phyloP scores from a whole-genome alignment of 2,329 filamentous ascomycete species.

The Acrocalymma vagum region DNA sequence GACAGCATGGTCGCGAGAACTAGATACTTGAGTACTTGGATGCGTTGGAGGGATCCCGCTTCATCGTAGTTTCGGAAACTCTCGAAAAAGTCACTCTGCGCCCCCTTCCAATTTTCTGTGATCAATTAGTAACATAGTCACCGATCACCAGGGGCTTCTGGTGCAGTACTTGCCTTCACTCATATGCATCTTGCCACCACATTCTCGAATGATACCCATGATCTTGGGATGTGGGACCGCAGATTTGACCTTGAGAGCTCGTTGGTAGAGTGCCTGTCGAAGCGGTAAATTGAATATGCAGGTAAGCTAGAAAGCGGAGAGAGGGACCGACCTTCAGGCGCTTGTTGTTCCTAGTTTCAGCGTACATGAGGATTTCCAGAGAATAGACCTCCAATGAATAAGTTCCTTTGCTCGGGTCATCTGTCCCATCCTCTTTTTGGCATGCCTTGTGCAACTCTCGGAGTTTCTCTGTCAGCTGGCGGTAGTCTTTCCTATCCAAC shows the following conservation, averaged over 20 bases:
- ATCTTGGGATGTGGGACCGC: conserved; percentile 98
- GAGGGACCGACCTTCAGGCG: conserved; percentile 74
- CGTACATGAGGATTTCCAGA: conserved; percentile 98
- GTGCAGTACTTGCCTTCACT: conserved; percentile 69
- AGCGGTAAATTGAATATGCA: conserved; percentile 34
- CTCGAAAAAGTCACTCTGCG: conserved; percentile 97
- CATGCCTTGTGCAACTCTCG: conserved; percentile 89
- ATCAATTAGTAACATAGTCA: conserved; percentile 28
- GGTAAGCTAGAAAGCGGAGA: conserved; percentile 19
- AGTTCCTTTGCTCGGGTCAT: conserved; percentile 94
- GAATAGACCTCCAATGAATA: conserved; percentile 96
- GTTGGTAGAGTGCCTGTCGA: conserved; percentile 78
- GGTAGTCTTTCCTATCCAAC: conserved; percentile 90
- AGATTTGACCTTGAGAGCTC: conserved; percentile 90
- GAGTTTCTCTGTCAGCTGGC: conserved; percentile 80
- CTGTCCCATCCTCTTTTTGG: conserved; percentile 83
- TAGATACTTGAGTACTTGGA: conserved; percentile 96
- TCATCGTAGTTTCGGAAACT: conserved; percentile 99
- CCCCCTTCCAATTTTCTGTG: conserved; percentile 93
- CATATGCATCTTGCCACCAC: conserved; percentile 99
- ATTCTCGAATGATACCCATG: conserved; percentile 98
- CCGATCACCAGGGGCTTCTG: no score
- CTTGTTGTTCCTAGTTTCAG: conserved; percentile 96
- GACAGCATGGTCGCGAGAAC: conserved; percentile 98
- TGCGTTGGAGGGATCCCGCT: conserved; percentile 92